Evolutionary conservation across 768 basidiomycete genomes (phyloP), one percentile per base, ranked within the genome.

Genomic region (Boletellus sp.): DNA sequence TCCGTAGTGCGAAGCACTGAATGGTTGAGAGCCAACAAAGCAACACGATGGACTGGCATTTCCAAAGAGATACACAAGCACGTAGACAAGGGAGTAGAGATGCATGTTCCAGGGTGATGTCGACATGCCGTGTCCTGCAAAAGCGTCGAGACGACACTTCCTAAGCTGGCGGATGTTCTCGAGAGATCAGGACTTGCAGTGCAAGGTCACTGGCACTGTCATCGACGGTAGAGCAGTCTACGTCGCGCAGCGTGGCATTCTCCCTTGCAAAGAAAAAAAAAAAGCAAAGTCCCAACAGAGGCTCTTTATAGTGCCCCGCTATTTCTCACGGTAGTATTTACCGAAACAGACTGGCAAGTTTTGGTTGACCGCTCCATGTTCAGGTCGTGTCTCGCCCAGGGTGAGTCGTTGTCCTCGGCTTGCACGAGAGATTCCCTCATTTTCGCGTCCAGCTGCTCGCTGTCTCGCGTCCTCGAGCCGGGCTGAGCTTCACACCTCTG

Each of bases 211-310:
- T 81, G 79, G 79, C 79, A 81, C 79, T 81, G 79, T 73, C 72
- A 68, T 72, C 80, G 73, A 79, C 66, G 78, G 80, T 81, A 52
- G 69, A 65, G 60, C 19, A 52, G 50, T 61, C 72, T 66, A 69
- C 79, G 73, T 75, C 80, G 80, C 68, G 73, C 80, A 81, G 79
- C 79, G 79, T 81, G 79, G 79, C 79, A 80, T 77, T 72, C 73
- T 75, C 78, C 68, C 74, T 72, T 66, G 61, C n/a, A n/a, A n/a
- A 63, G 61, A 56, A 62, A 55, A 59, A 44, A 22, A 42, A 38
- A 43, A 24, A 20, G 8, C 4, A 2, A 10, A 1, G 11, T 0
- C 4, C 24, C 8, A 26, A 26, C 24, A n/a, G n/a, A 22, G 28
- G 45, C 44, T 58, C 69, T 62, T 60, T 66, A 62, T 67, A 67